Evolutionary conservation across 2,329 filamentous ascomycete species (phyloP), one percentile per base, ranked within the genome.

Genomic region (Arachnomyces sp.): DNA sequence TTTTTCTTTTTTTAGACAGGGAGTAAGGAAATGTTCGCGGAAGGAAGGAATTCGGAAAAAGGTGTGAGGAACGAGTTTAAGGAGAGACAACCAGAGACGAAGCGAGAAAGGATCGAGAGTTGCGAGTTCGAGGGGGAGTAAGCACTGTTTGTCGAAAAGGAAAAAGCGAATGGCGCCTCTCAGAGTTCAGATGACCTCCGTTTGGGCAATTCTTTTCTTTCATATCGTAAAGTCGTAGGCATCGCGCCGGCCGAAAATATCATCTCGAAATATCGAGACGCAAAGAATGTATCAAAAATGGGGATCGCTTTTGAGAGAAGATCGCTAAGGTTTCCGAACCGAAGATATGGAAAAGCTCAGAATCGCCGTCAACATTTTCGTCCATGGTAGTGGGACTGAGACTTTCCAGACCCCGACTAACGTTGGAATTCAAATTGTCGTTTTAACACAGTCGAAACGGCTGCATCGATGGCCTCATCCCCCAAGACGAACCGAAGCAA

Each of bases 161-260:
- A 9, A 25, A 25, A 25, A 25, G 20, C 9, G 20, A n/a, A 25
- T 25, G 20, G 20, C 20, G 9, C 20, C 9, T 25, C 20, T 5
- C 9, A 9, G 20, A 25, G 20, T 25, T 9, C 9, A n/a, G n/a
- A n/a, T n/a, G n/a, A n/a, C n/a, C n/a, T n/a, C n/a, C n/a, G n/a
- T n/a, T n/a, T n/a, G n/a, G n/a, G 9, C 20, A 25, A 25, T 25
- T 25, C 20, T 9, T 25, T 25, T n/a, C n/a, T 25, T 25, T 25
- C 20, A 25, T 25, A 25, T 25, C 20, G 20, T 25, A 25, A 25
- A 25, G 20, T 25, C 20, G 20, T 25, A 25, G 20, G 20, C 20
- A 25, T 5, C 20, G 20, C 20, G 20, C 9, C n/a, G 49, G 52
- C 51, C 50, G 51, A 54, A 50, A 52, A 50, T 50, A 47, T 52